phyloP scores from a whole-genome alignment of 495 filamentous ascomycete species.

The Xylaria scruposa region DNA sequence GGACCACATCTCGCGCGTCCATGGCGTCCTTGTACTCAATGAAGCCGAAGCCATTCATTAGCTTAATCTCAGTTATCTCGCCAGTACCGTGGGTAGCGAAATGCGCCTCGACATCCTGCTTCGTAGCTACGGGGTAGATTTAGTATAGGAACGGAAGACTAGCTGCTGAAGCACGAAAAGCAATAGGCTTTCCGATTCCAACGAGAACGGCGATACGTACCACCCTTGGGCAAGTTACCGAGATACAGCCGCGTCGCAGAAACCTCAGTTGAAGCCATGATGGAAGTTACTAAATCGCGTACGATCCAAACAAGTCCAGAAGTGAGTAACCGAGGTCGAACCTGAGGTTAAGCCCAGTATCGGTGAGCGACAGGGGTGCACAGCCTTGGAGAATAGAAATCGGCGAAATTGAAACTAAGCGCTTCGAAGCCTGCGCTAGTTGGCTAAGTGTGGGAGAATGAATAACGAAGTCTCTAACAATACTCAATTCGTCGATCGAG shows the following conservation, averaged over 20 bases:
- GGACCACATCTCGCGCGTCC: constrained; percentile 96
- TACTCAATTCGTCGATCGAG: not conserved
- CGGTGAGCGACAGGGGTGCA: constrained; percentile 14
- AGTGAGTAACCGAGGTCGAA: not conserved
- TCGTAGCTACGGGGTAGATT: constrained; percentile 74
- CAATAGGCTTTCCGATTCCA: constrained; percentile 44
- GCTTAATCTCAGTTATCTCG: constrained; percentile 97
- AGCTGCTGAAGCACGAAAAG: not conserved
- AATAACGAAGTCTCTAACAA: not conserved
- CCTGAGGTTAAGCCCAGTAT: not conserved
- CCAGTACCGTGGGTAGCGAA: constrained; percentile 95
- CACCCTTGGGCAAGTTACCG: constrained; percentile 95
- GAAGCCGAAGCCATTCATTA: constrained; percentile 99
- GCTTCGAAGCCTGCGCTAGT: not conserved
- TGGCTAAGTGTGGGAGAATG: not conserved
- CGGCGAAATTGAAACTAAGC: not conserved
- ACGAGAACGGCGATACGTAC: constrained; percentile 61
- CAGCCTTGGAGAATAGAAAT: not conserved
- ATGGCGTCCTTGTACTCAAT: constrained; percentile 98
- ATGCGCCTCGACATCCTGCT: constrained; percentile 94
- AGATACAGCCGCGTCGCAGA: constrained; percentile 94
- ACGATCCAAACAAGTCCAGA: constrained; percentile 25
- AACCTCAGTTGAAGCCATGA: constrained; percentile 70
- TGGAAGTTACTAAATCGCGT: constrained; percentile 29
- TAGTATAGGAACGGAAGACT: constrained; percentile 26